phyloP scores from a whole-genome alignment of 306 rosid genomes.

The Cicer chorassanicum region DNA sequence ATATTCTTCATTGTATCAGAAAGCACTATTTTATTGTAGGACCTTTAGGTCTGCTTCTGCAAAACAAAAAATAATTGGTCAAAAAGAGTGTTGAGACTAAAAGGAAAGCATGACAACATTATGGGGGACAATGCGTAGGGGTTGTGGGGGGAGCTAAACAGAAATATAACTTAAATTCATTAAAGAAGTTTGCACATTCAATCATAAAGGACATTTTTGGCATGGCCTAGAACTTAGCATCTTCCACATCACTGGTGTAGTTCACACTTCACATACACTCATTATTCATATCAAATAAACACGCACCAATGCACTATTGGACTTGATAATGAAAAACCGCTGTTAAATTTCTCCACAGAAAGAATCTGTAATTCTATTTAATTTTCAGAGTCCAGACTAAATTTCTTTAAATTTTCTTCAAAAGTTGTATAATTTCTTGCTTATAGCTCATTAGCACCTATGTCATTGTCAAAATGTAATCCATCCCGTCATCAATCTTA shows the following conservation, averaged over 20 bases:
- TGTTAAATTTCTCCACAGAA: background rate
- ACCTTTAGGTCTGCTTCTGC: slow-evolving; percentile 40
- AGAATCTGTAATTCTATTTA: background rate
- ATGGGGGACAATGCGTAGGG: background rate
- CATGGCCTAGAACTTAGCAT: slow-evolving; percentile 35
- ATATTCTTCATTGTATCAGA: slow-evolving; percentile 63
- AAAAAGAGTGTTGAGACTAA: slow-evolving; percentile 12
- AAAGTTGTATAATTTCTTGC: slow-evolving; percentile 11
- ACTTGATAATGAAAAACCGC: slow-evolving; percentile 12
- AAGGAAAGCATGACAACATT: slow-evolving; percentile 21
- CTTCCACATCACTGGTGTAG: slow-evolving; percentile 5
- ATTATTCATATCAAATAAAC: slow-evolving; percentile 6
- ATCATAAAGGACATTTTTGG: slow-evolving; percentile 3
- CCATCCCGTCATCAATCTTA: background rate
- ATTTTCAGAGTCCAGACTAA: slow-evolving; percentile 12
- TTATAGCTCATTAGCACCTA: slow-evolving; percentile 20
- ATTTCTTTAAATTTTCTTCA: slow-evolving; percentile 29
- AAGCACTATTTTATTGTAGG: slow-evolving; percentile 18
- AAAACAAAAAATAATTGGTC: slow-evolving; percentile 19
- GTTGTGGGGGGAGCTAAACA: slow-evolving; percentile 20
- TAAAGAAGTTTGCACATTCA: slow-evolving; percentile 27
- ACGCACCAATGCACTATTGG: background rate
- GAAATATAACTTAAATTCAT: slow-evolving; percentile 21
- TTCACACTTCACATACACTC: slow-evolving; percentile 9
- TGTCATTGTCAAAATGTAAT: background rate